phyloP scores from a whole-genome alignment of 352 stramenopile genomes.

The Phytopythium boreale region DNA sequence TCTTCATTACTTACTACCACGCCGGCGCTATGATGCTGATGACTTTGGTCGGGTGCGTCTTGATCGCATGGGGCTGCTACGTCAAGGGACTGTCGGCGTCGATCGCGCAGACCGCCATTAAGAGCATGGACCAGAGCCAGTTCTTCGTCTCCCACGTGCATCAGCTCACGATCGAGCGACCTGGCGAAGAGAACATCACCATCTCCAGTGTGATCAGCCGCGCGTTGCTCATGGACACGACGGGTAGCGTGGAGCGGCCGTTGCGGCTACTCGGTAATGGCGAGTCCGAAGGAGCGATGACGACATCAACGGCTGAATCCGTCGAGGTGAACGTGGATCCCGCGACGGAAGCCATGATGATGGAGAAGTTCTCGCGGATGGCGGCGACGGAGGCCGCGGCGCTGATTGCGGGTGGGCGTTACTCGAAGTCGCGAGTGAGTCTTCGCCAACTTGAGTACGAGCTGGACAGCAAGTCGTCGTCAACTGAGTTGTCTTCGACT shows the following conservation, averaged over 20 bases:
- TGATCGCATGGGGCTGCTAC: constrained; percentile 77
- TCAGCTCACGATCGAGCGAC: constrained; percentile 63
- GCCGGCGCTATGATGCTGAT: constrained; percentile 56
- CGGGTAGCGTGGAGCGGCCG: constrained; percentile 20
- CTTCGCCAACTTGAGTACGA: constrained; percentile 36
- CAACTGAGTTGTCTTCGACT: constrained; percentile 18
- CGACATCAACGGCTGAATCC: not conserved
- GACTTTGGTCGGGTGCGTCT: constrained; percentile 34
- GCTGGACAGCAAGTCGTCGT: constrained; percentile 23
- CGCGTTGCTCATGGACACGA: constrained; percentile 50
- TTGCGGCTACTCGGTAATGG: constrained; percentile 50
- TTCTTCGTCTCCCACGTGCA: constrained; percentile 69
- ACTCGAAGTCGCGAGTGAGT: constrained; percentile 25
- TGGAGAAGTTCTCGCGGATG: constrained; percentile 66
- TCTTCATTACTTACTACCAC: constrained; percentile 84
- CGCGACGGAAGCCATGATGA: constrained; percentile 48
- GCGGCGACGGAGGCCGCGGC: constrained; percentile 45
- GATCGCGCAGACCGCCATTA: constrained; percentile 57
- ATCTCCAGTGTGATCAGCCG: constrained; percentile 75
- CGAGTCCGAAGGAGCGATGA: constrained; percentile 9
- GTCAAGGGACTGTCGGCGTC: constrained; percentile 68
- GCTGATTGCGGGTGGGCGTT: constrained; percentile 27
- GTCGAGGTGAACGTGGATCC: constrained; percentile 28
- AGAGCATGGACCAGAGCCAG: constrained; percentile 55
- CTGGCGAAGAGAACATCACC: constrained; percentile 65